A percentile compares a stretch with the other conserved stretches of the same genome.
Conservation (phyloP, 257 asterid species). For the Ophiorrhiza pumila region DNA sequence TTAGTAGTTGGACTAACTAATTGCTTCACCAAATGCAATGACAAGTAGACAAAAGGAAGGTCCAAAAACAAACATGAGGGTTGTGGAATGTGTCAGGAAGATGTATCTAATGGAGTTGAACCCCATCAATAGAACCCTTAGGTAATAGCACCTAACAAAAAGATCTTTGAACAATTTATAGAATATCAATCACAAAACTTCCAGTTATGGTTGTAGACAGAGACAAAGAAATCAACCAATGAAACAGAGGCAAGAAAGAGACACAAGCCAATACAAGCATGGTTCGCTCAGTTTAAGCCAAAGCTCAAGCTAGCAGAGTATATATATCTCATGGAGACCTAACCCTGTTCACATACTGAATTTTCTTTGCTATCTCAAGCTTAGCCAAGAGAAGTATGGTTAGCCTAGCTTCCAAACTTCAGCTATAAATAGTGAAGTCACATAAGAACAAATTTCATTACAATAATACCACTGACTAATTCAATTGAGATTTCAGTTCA, state of each 20-base stretch:
- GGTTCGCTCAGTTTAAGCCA: neutral
- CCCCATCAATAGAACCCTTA: neutral
- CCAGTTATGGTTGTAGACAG: neutral
- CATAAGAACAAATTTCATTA: neutral
- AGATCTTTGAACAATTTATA: neutral
- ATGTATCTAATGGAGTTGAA: conserved; percentile 5
- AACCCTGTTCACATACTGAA: neutral
- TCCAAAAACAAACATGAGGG: neutral
- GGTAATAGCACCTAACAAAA: neutral
- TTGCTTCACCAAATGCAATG: conserved; percentile 4
- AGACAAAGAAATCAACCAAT: neutral
- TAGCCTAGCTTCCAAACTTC: neutral
- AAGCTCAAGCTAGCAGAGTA: conserved; percentile 1
- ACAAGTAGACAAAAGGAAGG: neutral
- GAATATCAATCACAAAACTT: neutral
- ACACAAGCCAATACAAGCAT: too few species aligned
- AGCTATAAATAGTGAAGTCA: neutral
- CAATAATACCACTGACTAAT: neutral
- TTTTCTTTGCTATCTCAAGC: neutral
- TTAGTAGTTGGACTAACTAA: too few species aligned
- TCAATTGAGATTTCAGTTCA: neutral
- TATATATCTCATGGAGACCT: neutral
- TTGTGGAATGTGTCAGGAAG: neutral
- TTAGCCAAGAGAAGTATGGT: neutral
- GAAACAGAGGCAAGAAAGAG: neutral